A percentile compares a stretch with the other conserved stretches of the same genome.
Conservation (phyloP, 2,329 filamentous ascomycete species). For the Stagonosporopsis vannaccii region DNA sequence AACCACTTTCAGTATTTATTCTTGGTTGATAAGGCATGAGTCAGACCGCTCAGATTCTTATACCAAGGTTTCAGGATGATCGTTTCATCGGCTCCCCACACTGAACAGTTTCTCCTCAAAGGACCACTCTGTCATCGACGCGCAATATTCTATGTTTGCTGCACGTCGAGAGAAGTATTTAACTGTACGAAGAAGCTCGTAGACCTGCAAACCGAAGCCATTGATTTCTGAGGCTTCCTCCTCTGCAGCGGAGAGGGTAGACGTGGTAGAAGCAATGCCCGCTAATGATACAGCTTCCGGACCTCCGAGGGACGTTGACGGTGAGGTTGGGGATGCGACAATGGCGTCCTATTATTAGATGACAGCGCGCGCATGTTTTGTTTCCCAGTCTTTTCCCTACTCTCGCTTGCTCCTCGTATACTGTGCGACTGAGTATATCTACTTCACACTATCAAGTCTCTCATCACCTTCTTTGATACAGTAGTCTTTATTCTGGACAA, state of each 20-base stretch:
- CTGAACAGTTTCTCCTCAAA: not conserved
- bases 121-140: not conserved
- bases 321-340: constrained; percentile 7
- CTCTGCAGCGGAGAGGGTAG: not conserved
- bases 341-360: constrained; percentile 16
- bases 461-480: not conserved
- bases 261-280: not conserved
- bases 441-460: not conserved
- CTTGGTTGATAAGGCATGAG: not conserved
- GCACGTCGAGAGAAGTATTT: not conserved
- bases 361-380: constrained; percentile 4
- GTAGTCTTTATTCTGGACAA: not conserved
- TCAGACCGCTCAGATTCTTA: constrained; percentile 1
- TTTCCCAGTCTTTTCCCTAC: not conserved
- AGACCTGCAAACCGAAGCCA: not conserved
- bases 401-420: not conserved
- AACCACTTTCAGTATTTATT: not conserved
- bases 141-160: not conserved
- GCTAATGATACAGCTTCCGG: constrained; percentile 5
- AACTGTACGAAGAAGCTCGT: not conserved
- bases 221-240: no score
- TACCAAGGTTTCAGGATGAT: constrained; percentile 10
- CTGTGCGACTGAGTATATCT: not conserved
- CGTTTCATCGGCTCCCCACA: constrained; percentile 19
- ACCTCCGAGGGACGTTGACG: constrained; percentile 4